Conservation (phyloP, 441 rosid species). For the Omphalea diandra region DNA sequence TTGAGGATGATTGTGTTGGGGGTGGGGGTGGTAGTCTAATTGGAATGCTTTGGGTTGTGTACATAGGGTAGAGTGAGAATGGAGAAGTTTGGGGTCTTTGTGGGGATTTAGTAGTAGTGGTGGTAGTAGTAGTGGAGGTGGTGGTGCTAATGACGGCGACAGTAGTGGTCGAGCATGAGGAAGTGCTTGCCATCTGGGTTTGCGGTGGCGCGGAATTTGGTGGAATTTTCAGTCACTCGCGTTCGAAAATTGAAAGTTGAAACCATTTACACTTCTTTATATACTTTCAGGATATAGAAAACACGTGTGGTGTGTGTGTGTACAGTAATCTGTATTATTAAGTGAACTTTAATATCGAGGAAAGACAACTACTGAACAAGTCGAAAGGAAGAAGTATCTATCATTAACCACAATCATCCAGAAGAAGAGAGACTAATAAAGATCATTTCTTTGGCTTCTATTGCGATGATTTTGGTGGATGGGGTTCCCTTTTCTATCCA, state of each 20-base stretch:
- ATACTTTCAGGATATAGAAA: no score
- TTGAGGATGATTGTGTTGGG: conserved; percentile 16
- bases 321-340: no score
- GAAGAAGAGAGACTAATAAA: no score
- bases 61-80: conserved; percentile 25
- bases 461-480: conserved; percentile 52
- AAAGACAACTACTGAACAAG: no score
- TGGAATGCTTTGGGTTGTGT: conserved; percentile 22
- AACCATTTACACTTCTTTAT: no score
- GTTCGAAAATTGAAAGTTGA: no score
- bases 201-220: conserved; percentile 33
- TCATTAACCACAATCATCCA: no score
- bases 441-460: neutral
- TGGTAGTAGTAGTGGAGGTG: conserved; percentile 15
- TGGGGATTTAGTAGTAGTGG: conserved; percentile 8
- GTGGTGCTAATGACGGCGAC: conserved; percentile 14
- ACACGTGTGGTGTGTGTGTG: no score
- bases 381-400: no score
- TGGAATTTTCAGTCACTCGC: no score
- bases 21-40: conserved; percentile 22
- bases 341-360: no score
- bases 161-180: no score
- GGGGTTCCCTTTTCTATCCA: conserved; percentile 31
- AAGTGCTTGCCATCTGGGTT: conserved; percentile 18
- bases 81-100: conserved; percentile 28